Base-by-base conservation (phyloP, 2,329 filamentous ascomycete species). In the Lecanicillium sp. region DNA sequence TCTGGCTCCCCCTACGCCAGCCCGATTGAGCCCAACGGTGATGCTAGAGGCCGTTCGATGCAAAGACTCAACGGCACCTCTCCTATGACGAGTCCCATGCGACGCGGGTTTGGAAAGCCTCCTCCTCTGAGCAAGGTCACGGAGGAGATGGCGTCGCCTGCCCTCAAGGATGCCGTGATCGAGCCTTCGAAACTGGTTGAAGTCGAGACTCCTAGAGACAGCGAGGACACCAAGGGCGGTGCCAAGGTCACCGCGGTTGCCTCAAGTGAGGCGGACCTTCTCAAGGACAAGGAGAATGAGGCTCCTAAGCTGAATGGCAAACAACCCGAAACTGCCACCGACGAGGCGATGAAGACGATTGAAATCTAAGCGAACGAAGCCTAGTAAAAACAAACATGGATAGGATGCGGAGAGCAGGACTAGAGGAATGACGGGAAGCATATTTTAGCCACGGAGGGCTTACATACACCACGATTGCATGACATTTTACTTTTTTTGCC, bases 61-160 rank as follows among this genome's bases (percentile, higher is more conserved):
- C 81, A 87, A 51, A 74, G 84, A 32, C 73, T 84, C 18, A 79
- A 69, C 49, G 75, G 71, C 42, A 77, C 77, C 37, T 80, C 79
- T 18, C 78, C 79, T 3, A 68, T 74, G 45, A 66, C 68, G 9
- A 84, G 79, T 49, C 79, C 82, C 15, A 84, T 78, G 55, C 69
- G 77, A 42, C 74, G 81, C 2, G 72, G 75, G 11, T 78, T 74
- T 44, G 75, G 77, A 48, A 81, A 87, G 52, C 72, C 80, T 12
- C 86, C 81, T 49, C 84, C 84, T 13, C 65, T 90, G 41, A 81
- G 83, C 36, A 72, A 81, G 46, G 85, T 90, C 12, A 76, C 81
- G 1, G 86, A 90, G 60, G 86, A 90, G 57, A 53, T 60, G 9
- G 51, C 59, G 18, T 57, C 65, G 33, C 62, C 64, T 4, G 62